Base-by-base conservation (phyloP, 2,329 filamentous ascomycete genomes). In the Aspergillus versicolor region DNA sequence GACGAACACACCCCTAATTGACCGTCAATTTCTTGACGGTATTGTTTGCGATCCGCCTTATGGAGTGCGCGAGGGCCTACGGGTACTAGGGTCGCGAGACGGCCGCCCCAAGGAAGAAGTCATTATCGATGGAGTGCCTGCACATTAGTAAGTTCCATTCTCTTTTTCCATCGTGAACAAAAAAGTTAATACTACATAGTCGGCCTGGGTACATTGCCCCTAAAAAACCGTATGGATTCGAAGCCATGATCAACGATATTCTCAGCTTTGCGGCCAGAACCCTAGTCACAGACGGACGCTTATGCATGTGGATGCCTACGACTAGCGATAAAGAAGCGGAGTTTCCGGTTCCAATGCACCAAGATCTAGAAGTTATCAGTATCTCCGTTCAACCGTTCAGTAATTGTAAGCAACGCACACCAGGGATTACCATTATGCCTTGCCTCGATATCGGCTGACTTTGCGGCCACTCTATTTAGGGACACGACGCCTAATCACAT, bases 301-400 rank as follows among this genome's bases (percentile, higher is more conserved):
- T 99, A 9, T 90, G 89, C 7, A 95, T 99, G 79, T 99, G 94
- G 94, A 96, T 97, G 90, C 94, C 94, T 0, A 96, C 92, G 0
- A 88, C 91, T 27, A 92, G 91, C 68, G 87, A 90, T 59, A 84
- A 91, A 64, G 83, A 91, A 47, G 84, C 88, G 57, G 89, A 93
- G 69, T 85, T 96, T 21, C 80, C 85, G 0, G 82, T 93, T 13
- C 93, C 93, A 0, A 82, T 81, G 19, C 91, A 97, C 70, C 88
- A 89, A 0, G 85, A 84, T 56, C 77, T 99, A 13, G 83, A 89
- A 66, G 77, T 93, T 22, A 82, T 92, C 19, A 86, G 83, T 43
- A 84, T 92, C 30, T 96, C 92, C 69, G 85, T 90, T 6, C 94
- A 99, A 71, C 81, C 84, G 0, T 99, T 99, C 71, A 93, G 91